Percentiles rank a stretch among this genome's conserved stretches.
Conservation (phyloP, 768 basidiomycete genomes). For the Daedaleopsis nitida region DNA sequence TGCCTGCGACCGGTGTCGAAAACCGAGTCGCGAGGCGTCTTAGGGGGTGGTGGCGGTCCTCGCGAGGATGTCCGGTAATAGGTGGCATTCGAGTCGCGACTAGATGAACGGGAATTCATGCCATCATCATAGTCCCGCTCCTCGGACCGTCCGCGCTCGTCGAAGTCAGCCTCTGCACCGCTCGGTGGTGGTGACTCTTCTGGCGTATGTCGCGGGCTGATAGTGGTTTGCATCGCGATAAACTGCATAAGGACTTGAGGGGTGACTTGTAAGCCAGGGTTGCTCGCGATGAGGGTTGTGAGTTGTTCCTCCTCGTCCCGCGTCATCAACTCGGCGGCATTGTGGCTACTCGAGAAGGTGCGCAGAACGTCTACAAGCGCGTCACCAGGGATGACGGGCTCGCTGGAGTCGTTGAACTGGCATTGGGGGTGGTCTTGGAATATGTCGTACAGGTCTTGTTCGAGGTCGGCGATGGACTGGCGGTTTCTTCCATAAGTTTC, state of each 20-base stretch:
- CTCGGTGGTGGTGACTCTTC: slow-evolving; percentile 35
- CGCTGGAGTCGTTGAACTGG: slow-evolving; percentile 56
- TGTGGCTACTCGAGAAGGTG: slow-evolving; percentile 59
- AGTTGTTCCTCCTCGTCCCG: slow-evolving; percentile 64
- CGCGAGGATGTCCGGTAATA: slow-evolving; percentile 46
- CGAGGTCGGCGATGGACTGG: slow-evolving; percentile 71
- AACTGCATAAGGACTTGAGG: slow-evolving; percentile 64
- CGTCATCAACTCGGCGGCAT: slow-evolving; percentile 64
- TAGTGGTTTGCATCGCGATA: slow-evolving; percentile 47
- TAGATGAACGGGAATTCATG: slow-evolving; percentile 54
- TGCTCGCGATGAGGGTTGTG: slow-evolving; percentile 53
- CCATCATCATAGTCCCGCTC: slow-evolving; percentile 39
- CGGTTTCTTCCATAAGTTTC: slow-evolving; percentile 56
- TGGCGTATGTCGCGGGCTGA: slow-evolving; percentile 18
- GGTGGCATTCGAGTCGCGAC: slow-evolving; percentile 53
- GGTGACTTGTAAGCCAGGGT: slow-evolving; percentile 68
- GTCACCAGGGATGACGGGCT: slow-evolving; percentile 68
- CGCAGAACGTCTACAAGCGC: slow-evolving; percentile 72
- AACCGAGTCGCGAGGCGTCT: slow-evolving; percentile 55
- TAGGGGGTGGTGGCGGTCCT: slow-evolving; percentile 37
- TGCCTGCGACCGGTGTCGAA: slow-evolving; percentile 74
- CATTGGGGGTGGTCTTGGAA: slow-evolving; percentile 67
- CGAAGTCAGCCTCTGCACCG: slow-evolving; percentile 34
- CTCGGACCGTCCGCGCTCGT: slow-evolving; percentile 42
- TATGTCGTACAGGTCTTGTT: slow-evolving; percentile 65